phyloP scores from a whole-genome alignment of 371 early-diverging fungal genomes.

The Synchytrium microbalum region DNA sequence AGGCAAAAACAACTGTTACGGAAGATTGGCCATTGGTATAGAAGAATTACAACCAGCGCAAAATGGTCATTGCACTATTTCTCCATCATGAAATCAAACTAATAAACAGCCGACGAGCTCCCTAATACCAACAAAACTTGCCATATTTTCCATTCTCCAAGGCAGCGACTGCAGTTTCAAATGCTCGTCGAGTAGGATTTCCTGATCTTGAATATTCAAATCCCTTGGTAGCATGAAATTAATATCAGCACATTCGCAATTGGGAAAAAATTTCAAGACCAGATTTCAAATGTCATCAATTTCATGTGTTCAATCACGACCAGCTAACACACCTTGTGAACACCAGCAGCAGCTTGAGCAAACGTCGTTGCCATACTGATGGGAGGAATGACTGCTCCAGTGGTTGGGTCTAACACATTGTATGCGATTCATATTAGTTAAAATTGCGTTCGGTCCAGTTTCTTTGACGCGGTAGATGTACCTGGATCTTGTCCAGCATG shows the following conservation, averaged over 20 bases:
- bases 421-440: background rate
- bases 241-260: background rate
- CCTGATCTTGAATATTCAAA: constrained; percentile 94
- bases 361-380: constrained; percentile 93
- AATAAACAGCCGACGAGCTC: background rate
- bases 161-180: constrained; percentile 87
- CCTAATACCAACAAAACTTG: background rate
- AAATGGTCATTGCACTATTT: background rate
- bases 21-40: no score
- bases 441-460: no score
- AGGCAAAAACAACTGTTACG: background rate
- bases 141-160: constrained; percentile 84
- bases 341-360: constrained; percentile 84
- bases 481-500: constrained; percentile 88
- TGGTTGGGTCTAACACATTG: constrained; percentile 34
- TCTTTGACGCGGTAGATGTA: constrained; percentile 8
- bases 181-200: constrained; percentile 85
- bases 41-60: background rate
- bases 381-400: constrained; percentile 94
- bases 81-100: background rate
- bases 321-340: constrained; percentile 58
- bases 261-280: no score
- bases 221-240: constrained; percentile 44
- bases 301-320: background rate
- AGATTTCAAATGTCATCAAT: background rate